These are phyloP conservation scores for Chalciporus piperatus DNA, from an alignment of 768 basidiomycete species.

Conservation along the genomic window DNA sequence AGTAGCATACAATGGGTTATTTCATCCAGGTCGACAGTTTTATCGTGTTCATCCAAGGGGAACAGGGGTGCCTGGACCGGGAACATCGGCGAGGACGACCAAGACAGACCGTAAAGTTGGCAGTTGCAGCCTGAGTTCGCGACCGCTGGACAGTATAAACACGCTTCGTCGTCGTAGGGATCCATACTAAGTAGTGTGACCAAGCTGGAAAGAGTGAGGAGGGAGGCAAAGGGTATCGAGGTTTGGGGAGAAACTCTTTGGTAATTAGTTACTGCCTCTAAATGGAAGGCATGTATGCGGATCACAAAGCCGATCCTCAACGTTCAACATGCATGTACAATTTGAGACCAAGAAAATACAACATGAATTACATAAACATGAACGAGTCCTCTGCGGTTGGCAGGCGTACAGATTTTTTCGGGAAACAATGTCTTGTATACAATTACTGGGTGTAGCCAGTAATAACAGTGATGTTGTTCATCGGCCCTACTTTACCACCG, in stretches of 20 bases:
- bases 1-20: neutral
- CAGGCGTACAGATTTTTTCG: too few relatives aligned
- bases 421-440: neutral
- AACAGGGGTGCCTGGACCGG: neutral
- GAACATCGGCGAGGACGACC: constrained; percentile 4
- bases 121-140: constrained; percentile 8
- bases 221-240: neutral
- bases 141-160: constrained; percentile 4
- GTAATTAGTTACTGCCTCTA: neutral
- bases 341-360: neutral
- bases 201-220: neutral
- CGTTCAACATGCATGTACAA: neutral
- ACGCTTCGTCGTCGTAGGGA: neutral
- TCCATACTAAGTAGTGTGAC: too few relatives aligned
- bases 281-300: constrained; percentile 6
- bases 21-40: neutral
- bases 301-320: neutral
- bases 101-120: constrained; percentile 2
- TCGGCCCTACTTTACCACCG: constrained; percentile 43
- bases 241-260: neutral
- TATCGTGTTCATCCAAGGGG: neutral
- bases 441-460: constrained; percentile 30
- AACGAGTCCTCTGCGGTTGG: neutral
- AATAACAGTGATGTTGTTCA: constrained; percentile 31
- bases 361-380: too few relatives aligned